Conservation (phyloP, 1,139 yeast species). For the Protomyces macrosporus region DNA sequence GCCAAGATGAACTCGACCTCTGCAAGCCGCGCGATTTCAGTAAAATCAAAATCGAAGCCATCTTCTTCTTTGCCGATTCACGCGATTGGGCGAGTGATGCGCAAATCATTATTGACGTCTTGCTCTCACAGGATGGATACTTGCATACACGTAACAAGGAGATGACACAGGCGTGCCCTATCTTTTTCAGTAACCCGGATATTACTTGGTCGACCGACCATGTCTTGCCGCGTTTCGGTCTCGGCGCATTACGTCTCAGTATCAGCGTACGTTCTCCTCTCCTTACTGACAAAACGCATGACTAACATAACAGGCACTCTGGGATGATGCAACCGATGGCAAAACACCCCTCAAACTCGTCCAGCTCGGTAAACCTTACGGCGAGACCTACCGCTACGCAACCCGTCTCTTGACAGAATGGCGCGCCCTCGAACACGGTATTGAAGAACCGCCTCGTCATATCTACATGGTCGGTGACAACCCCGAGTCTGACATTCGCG, state of each 20-base stretch:
- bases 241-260: conserved; percentile 47
- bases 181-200: conserved; percentile 82
- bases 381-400: conserved; percentile 63
- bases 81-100: conserved; percentile 86
- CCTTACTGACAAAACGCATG: not conserved
- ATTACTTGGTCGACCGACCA: conserved; percentile 86
- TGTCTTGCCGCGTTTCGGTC: conserved; percentile 71
- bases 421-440: conserved; percentile 70
- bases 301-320: conserved; percentile 50
- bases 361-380: conserved; percentile 67
- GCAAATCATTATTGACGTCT: conserved; percentile 72
- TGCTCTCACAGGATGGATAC: conserved; percentile 66
- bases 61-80: conserved; percentile 85
- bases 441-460: conserved; percentile 66
- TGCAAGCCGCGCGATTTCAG: conserved; percentile 69
- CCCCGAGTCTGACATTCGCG: conserved; percentile 84
- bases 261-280: not conserved
- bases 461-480: conserved; percentile 88
- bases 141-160: conserved; percentile 74
- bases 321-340: conserved; percentile 53
- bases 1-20: conserved; percentile 47
- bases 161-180: conserved; percentile 69
- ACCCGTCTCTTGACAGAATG: conserved; percentile 66
- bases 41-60: conserved; percentile 61
- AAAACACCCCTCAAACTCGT: conserved; percentile 61